Percentiles rank a stretch among this genome's conserved stretches.
phyloP scores from a whole-genome alignment of 768 basidiomycete genomes.

The Porphyrellus cyaneotinctus region DNA sequence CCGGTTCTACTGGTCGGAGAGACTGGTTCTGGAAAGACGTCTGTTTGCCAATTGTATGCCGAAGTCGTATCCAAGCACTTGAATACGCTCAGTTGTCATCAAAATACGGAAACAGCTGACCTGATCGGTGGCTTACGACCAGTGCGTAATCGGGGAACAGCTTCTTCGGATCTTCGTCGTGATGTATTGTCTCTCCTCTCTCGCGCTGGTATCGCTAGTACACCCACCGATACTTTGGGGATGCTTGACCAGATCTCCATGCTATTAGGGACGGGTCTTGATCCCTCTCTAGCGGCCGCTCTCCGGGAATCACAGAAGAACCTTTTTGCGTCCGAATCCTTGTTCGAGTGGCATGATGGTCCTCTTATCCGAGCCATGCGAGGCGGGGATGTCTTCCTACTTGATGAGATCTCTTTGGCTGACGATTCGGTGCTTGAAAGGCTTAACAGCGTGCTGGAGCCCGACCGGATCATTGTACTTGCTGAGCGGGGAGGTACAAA shows the following conservation, averaged over 20 bases:
- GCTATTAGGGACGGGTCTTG: conserved; percentile 27
- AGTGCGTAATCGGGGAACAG: conserved; percentile 64
- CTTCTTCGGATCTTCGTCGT: conserved; percentile 47
- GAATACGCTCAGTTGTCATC: conserved; percentile 87
- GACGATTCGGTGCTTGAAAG: conserved; percentile 98
- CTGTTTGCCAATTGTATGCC: conserved; percentile 88
- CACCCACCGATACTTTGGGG: conserved; percentile 22
- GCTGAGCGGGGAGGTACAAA: conserved; percentile 87
- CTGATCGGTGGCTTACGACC: conserved; percentile 92
- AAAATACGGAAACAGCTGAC: conserved; percentile 97
- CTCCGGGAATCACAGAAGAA: conserved; percentile 43
- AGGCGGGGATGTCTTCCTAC: conserved; percentile 75
- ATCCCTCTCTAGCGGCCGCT: conserved; percentile 27
- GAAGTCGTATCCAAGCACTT: conserved; percentile 57
- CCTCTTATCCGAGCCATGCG: conserved; percentile 94
- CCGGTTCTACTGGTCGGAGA: conserved; percentile 95
- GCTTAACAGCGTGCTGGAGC: conserved; percentile 95
- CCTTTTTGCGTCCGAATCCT: conserved; percentile 54
- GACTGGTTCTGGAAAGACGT: conserved; percentile 97
- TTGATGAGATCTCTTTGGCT: conserved; percentile 96
- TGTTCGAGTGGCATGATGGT: conserved; percentile 97
- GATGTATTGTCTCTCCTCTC: conserved; percentile 42
- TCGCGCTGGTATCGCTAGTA: conserved; percentile 35
- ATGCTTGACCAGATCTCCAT: conserved; percentile 25
- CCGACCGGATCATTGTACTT: conserved; percentile 79